Evolutionary conservation across 768 basidiomycete species (phyloP).

Genomic region (Plicaturopsis crispa): DNA sequence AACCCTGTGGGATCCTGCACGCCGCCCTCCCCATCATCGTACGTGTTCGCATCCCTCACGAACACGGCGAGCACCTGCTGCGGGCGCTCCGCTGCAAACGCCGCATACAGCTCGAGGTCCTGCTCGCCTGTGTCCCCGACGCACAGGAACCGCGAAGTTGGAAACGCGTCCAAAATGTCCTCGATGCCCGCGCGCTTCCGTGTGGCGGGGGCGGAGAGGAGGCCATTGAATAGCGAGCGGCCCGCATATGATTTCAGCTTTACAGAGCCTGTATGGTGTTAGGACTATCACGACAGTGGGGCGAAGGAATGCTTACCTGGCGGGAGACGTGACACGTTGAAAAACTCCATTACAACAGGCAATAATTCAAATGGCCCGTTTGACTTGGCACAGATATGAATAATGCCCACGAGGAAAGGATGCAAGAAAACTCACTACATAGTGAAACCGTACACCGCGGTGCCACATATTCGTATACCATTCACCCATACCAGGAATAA

Average conservation of each 20-base stretch:
- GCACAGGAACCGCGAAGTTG: slow-evolving; percentile 68
- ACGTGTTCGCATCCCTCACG: slow-evolving; percentile 64
- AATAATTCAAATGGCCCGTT: slow-evolving; percentile 85
- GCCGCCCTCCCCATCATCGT: slow-evolving; percentile 20
- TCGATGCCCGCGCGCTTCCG: slow-evolving; percentile 77
- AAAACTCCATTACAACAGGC: slow-evolving; percentile 71
- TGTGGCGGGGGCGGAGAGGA: slow-evolving; percentile 74
- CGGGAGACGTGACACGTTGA: slow-evolving; percentile 63
- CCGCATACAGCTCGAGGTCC: slow-evolving; percentile 85
- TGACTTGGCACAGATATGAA: slow-evolving; percentile 40
- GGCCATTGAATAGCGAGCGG: slow-evolving; percentile 73
- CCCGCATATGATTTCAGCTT: slow-evolving; percentile 82
- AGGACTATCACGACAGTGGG: not conserved
- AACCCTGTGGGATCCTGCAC: slow-evolving; percentile 59
- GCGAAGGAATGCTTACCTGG: slow-evolving; percentile 30
- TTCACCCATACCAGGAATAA: slow-evolving; percentile 77
- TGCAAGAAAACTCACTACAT: slow-evolving; percentile 56
- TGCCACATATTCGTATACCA: slow-evolving; percentile 70
- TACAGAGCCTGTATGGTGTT: slow-evolving; percentile 48
- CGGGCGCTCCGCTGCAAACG: slow-evolving; percentile 63
- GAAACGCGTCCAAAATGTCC: slow-evolving; percentile 73
- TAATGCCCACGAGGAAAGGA: slow-evolving; percentile 1
- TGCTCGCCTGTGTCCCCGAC: slow-evolving; percentile 94
- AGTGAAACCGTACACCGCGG: slow-evolving; percentile 75
- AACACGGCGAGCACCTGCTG: slow-evolving; percentile 72